phyloP scores from a whole-genome alignment of 1,139 yeast species.

The Candida anutae region DNA sequence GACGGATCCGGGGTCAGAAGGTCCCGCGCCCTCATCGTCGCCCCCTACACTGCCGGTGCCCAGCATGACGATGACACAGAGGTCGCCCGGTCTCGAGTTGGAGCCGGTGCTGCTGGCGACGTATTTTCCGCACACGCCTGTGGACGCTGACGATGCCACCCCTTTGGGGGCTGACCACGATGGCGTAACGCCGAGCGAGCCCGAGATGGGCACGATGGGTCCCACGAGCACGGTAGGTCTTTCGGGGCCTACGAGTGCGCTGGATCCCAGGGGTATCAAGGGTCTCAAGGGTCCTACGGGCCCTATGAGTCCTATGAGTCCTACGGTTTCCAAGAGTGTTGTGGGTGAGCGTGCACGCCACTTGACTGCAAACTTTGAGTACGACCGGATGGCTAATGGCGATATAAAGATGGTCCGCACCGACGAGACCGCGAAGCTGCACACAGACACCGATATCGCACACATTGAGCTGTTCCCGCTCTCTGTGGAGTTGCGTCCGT shows the following conservation, averaged over 20 bases:
- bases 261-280: no score
- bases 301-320: no score
- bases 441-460: conserved; percentile 2
- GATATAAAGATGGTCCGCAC: conserved; percentile 18
- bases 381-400: conserved; percentile 24
- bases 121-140: conserved; percentile 52
- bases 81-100: conserved; percentile 7
- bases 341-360: conserved; percentile 18
- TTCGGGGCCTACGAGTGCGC: neutral
- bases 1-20: neutral
- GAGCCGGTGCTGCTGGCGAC: conserved; percentile 62
- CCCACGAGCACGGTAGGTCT: neutral
- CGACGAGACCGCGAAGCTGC: conserved; percentile 4
- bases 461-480: conserved; percentile 40
- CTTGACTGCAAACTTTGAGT: conserved; percentile 31
- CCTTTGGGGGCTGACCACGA: conserved; percentile 11
- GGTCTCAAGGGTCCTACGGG: no score
- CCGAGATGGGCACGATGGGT: no score
- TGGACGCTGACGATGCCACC: neutral
- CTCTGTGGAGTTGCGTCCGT: conserved; percentile 82
- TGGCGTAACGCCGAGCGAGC: no score
- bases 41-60: conserved; percentile 1
- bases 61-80: conserved; percentile 1
- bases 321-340: neutral
- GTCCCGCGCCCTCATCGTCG: conserved; percentile 1